phyloP scores from a whole-genome alignment of 306 rosid genomes.

The Cucumis sativus region Cucumber_9930_V3 NC_026659.2:20189501-20190000 shows the following conservation, averaged over 20 bases:
- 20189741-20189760: conserved; percentile 95
- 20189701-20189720: conserved; percentile 99
- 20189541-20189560: background rate
- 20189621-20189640: conserved; percentile 4
- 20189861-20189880: background rate
- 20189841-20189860: background rate
- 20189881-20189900: background rate
- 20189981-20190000: background rate
- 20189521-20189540: background rate
- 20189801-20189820: background rate
- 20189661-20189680: background rate
- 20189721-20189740: conserved; percentile 98
- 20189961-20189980: background rate
- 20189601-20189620: background rate
- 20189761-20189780: conserved; percentile 43
- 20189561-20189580: background rate
- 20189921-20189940: background rate
- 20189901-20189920: background rate
- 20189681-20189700: conserved; percentile 52
- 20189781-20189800: background rate
- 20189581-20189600: background rate
- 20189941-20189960: background rate
- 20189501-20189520: background rate
- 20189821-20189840: background rate
- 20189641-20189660: background rate